Conservation (phyloP, 176 grass and related monocot species). For the Rhynchospora tenuis region DNA sequence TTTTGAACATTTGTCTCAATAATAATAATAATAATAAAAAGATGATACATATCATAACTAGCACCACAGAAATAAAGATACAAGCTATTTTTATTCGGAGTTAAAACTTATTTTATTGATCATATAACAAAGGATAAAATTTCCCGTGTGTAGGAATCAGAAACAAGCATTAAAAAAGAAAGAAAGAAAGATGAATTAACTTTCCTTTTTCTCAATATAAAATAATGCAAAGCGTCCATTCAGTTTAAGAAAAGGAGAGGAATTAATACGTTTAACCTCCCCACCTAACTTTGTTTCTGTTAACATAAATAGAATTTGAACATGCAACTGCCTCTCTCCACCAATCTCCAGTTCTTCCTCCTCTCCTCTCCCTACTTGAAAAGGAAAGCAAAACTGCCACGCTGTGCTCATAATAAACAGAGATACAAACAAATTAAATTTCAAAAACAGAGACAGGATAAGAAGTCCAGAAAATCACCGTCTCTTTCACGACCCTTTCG, state of each 20-base stretch:
- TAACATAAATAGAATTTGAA: conserved; percentile 17
- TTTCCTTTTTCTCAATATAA: too few relatives aligned
- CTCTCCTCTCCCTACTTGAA: neutral
- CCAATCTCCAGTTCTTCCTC: neutral
- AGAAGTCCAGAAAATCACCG: neutral
- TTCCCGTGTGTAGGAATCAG: too few relatives aligned
- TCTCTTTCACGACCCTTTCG: neutral
- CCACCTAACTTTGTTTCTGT: neutral
- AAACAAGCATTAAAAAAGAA: too few relatives aligned
- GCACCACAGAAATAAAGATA: too few relatives aligned
- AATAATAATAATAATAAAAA: too few relatives aligned
- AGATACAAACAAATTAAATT: neutral
- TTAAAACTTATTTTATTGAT: too few relatives aligned
- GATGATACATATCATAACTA: too few relatives aligned
- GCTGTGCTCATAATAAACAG: neutral
- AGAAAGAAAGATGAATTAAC: too few relatives aligned
- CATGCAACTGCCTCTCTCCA: neutral
- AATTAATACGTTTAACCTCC: neutral
- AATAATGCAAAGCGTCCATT: neutral
- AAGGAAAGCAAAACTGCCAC: conserved; percentile 17
- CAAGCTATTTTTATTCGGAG: too few relatives aligned
- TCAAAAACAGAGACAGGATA: conserved; percentile 3
- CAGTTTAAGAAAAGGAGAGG: neutral
- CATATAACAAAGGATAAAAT: too few relatives aligned
- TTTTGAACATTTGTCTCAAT: too few relatives aligned